These are phyloP conservation scores for Parathielavia appendiculata DNA, from an alignment of 495 filamentous ascomycete species.

Conservation along the genomic window DNA sequence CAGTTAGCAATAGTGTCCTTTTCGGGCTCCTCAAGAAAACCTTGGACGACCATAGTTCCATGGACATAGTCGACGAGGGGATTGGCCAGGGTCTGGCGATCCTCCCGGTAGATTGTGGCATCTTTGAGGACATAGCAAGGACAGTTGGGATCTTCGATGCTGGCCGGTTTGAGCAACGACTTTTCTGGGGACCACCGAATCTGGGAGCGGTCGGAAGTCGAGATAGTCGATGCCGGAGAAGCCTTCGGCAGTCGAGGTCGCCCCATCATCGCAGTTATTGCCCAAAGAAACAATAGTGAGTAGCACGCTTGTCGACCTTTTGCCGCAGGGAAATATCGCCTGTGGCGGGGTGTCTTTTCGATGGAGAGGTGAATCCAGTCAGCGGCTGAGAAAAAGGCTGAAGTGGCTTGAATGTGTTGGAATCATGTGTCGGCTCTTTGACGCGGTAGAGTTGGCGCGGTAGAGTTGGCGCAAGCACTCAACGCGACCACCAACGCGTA, in stretches of 20 bases:
- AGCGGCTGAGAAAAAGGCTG: neutral
- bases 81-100: conserved; percentile 40
- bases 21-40: conserved; percentile 38
- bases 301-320: neutral
- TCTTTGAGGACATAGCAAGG: conserved; percentile 43
- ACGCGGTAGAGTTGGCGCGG: neutral
- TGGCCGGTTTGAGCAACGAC: conserved; percentile 31
- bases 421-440: conserved; percentile 7
- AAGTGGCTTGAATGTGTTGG: neutral
- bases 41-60: conserved; percentile 43
- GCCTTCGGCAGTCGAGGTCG: conserved; percentile 30
- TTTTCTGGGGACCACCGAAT: conserved; percentile 34
- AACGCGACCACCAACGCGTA: conserved; percentile 8
- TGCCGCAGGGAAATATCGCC: neutral
- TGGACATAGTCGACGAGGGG: conserved; percentile 37
- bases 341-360: neutral
- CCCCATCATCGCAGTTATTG: conserved; percentile 28
- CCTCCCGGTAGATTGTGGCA: conserved; percentile 40
- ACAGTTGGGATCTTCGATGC: conserved; percentile 29
- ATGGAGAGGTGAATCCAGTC: neutral
- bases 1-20: conserved; percentile 10
- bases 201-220: conserved; percentile 22
- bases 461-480: neutral
- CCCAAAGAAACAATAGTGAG: neutral
- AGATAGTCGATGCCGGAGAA: conserved; percentile 30